Base-by-base conservation (phyloP, 2,329 filamentous ascomycete species). In the Talaromyces pinophilus region DNA sequence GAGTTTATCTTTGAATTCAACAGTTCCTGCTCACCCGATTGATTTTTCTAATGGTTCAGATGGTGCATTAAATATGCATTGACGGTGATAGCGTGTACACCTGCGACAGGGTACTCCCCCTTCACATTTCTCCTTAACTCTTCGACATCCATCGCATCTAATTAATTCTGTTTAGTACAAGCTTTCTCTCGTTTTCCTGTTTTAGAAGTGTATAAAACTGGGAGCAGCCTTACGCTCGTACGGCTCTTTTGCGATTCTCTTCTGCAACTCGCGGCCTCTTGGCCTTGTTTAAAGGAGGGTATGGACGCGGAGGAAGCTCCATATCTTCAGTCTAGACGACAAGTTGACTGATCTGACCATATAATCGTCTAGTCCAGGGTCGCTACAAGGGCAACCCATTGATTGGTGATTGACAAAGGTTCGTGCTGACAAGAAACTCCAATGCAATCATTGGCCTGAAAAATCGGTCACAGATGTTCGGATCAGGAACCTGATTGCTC, bases 111-210 rank as follows among this genome's bases (percentile, higher is more conserved):
- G 84, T 19, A 84, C 78, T 60, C 84, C 84, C 57, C 84, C 84
- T 70, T 86, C 83, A 70, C 84, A 86, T 74, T 85, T 85, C 72
- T 86, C 84, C 71, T 86, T 86, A 66, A 84, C 80, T 68, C 83
- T 79, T 67, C 84, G 83, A 72, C 84, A 86, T 62, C 82, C 82
- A 71, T 85, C 83, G 71, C 84, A 86, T 67, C 84, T 86, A 65
- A 40, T 62, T 30, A 15, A 3, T 4, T 15, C 17, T n/a, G 33
- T 5, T 65, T n/a, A 65, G 63, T 48, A n/a, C 13, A 17, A 25
- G 5, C 11, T 30, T 55, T 17, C 28, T 54, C 5, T 13, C 50
- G 22, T 54, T 52, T 54, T 25, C 50, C 25, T 30, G 6, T 28
- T 8, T 17, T 19, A n/a, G 13, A 54, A 54, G 25, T n/a, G 8